Conservation (phyloP, 2,329 filamentous ascomycete species). For the Fusarium humuli region DNA sequence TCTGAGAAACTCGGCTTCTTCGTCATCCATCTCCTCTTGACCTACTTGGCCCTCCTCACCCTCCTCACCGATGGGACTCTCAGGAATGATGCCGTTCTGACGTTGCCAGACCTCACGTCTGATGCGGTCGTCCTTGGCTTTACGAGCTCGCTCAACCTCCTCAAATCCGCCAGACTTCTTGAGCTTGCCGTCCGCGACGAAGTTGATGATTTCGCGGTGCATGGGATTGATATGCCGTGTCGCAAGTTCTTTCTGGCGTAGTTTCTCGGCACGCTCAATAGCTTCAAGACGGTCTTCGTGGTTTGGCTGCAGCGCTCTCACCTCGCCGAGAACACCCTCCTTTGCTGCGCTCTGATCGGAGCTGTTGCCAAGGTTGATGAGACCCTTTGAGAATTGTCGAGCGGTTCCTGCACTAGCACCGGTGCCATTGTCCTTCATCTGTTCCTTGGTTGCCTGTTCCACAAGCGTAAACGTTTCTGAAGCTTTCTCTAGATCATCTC, state of each 20-base stretch:
- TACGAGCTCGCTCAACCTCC: constrained; percentile 87
- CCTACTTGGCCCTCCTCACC: constrained; percentile 39
- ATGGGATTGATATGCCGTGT: constrained; percentile 79
- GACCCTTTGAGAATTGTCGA: constrained; percentile 66
- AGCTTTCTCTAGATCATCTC: constrained; percentile 95
- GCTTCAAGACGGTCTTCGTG: constrained; percentile 93
- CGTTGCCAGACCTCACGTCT: constrained; percentile 81
- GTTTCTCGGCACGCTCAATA: constrained; percentile 95
- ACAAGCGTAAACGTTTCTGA: constrained; percentile 93
- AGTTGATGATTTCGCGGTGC: constrained; percentile 84
- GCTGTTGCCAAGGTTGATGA: constrained; percentile 64
- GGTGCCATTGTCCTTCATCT: constrained; percentile 80
- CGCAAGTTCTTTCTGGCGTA: constrained; percentile 88
- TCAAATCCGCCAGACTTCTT: constrained; percentile 97
- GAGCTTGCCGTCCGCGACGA: constrained; percentile 89
- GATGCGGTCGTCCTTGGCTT: constrained; percentile 87
- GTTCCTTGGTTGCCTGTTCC: constrained; percentile 98
- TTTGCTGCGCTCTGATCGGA: constrained; percentile 84
- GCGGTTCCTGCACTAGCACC: constrained; percentile 63
- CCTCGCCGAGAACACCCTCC: constrained; percentile 91
- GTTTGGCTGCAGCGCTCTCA: constrained; percentile 92
- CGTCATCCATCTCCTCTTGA: constrained; percentile 31
- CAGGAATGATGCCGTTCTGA: constrained; percentile 67
- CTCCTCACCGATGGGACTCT: constrained; percentile 57
- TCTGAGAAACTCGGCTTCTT: constrained; percentile 26